These are phyloP conservation scores for Cenchrus fungigraminus DNA, from an alignment of 176 grass and related monocot genomes.

Conservation along the genomic window DNA sequence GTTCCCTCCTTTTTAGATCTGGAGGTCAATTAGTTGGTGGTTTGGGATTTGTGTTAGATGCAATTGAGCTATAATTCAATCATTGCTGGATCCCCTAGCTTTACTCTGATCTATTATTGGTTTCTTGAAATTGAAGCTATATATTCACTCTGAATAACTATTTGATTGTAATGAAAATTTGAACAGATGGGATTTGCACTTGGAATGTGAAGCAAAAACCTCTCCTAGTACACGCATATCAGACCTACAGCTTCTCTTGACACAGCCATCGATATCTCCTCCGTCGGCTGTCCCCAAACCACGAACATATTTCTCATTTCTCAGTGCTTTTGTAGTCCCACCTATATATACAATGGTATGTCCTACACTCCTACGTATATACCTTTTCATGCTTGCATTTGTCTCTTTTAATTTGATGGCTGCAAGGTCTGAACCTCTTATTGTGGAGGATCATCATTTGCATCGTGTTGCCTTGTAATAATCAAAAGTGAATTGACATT, in stretches of 20 bases:
- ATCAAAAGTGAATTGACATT: too few relatives aligned
- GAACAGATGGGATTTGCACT: background rate
- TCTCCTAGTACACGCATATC: too few relatives aligned
- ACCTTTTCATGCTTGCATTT: too few relatives aligned
- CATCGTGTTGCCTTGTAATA: too few relatives aligned
- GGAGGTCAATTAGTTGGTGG: constrained; percentile 40
- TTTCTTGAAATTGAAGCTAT: constrained; percentile 44
- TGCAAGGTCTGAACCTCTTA: too few relatives aligned
- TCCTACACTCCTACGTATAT: too few relatives aligned
- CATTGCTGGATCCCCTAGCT: constrained; percentile 9
- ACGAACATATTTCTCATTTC: background rate
- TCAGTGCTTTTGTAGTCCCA: background rate
- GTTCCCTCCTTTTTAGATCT: constrained; percentile 31
- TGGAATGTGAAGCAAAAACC: background rate
- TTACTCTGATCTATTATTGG: background rate
- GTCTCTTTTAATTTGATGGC: too few relatives aligned
- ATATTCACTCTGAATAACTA: background rate
- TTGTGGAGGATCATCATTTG: too few relatives aligned
- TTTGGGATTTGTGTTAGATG: constrained; percentile 26
- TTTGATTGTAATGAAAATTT: background rate
- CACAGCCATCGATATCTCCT: background rate
- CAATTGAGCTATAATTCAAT: constrained; percentile 33
- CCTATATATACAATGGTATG: background rate
- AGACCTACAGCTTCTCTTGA: background rate
- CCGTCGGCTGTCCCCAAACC: background rate